A percentile compares a stretch with the other conserved stretches of the same genome.
Conservation (phyloP, 352 stramenopile genomes). For the Globisporangium paddicum region DNA sequence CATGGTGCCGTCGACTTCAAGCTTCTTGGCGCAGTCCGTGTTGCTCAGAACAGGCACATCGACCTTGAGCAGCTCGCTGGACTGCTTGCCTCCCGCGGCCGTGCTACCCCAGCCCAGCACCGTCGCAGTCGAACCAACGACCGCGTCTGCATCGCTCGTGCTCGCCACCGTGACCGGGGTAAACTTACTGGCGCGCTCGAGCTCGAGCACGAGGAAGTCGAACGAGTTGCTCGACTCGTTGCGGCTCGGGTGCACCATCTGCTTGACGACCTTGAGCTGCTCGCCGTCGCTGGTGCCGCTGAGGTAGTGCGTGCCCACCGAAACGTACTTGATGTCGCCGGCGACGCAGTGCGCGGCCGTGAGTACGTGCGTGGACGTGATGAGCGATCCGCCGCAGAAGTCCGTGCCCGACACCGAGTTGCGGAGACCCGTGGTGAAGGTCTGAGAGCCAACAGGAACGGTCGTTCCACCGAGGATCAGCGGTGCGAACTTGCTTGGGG, state of each 20-base stretch:
- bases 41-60: conserved; percentile 38
- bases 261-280: conserved; percentile 42
- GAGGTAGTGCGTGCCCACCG: conserved; percentile 49
- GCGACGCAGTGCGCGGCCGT: conserved; percentile 52
- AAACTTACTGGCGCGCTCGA: conserved; percentile 31
- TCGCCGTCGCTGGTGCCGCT: conserved; percentile 36
- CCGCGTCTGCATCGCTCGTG: conserved; percentile 21
- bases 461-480: conserved; percentile 37
- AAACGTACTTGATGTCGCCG: conserved; percentile 40
- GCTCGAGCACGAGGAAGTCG: conserved; percentile 57
- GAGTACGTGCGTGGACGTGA: conserved; percentile 56
- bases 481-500: conserved; percentile 20
- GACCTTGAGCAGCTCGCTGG: conserved; percentile 30
- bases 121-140: conserved; percentile 22
- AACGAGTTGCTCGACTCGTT: conserved; percentile 28
- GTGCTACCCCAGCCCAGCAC: conserved; percentile 24
- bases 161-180: conserved; percentile 30
- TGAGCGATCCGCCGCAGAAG: conserved; percentile 61
- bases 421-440: conserved; percentile 44
- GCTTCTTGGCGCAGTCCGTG: conserved; percentile 21
- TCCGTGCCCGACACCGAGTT: conserved; percentile 22
- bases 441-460: conserved; percentile 39
- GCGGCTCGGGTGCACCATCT: conserved; percentile 48
- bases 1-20: conserved; percentile 41
- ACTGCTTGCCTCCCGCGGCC: conserved; percentile 10